phyloP scores from a whole-genome alignment of 495 filamentous ascomycete genomes.

The Penicillium atrosanguineum region DNA sequence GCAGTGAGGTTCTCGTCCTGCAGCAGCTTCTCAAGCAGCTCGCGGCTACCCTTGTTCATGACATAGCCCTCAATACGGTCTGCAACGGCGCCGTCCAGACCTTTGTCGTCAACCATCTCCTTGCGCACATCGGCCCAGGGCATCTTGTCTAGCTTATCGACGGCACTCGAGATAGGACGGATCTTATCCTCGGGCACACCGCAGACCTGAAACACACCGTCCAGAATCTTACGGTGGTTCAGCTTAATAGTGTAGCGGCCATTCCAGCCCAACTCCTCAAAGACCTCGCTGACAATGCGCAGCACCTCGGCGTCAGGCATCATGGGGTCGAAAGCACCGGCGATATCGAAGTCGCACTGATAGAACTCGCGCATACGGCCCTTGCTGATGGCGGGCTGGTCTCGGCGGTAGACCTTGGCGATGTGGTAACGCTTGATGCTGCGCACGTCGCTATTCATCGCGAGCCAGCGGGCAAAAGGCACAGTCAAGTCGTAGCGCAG shows the following conservation, averaged over 20 bases:
- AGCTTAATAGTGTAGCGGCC: slow-evolving; percentile 82
- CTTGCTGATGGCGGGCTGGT: slow-evolving; percentile 80
- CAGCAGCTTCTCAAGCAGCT: slow-evolving; percentile 66
- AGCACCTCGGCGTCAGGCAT: slow-evolving; percentile 93
- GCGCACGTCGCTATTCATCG: slow-evolving; percentile 73
- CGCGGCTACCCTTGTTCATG: slow-evolving; percentile 60
- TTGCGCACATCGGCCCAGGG: slow-evolving; percentile 86
- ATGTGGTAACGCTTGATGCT: slow-evolving; percentile 87
- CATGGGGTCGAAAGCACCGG: slow-evolving; percentile 88
- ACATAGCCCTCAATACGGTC: slow-evolving; percentile 86
- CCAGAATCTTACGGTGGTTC: slow-evolving; percentile 92
- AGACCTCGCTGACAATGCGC: slow-evolving; percentile 79
- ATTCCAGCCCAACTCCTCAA: slow-evolving; percentile 71
- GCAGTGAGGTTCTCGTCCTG: slow-evolving; percentile 58
- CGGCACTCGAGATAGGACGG: slow-evolving; percentile 80
- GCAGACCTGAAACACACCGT: slow-evolving; percentile 87
- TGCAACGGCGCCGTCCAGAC: slow-evolving; percentile 67
- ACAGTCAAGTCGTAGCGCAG: slow-evolving; percentile 91
- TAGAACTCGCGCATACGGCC: slow-evolving; percentile 96
- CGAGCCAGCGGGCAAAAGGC: slow-evolving; percentile 84
- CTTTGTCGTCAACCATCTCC: slow-evolving; percentile 93
- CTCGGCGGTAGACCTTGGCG: slow-evolving; percentile 81
- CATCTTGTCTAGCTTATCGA: slow-evolving; percentile 94
- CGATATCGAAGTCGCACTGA: slow-evolving; percentile 97
- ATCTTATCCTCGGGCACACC: slow-evolving; percentile 86